Conservation (phyloP, 2,329 filamentous ascomycete species). For the Dothideomycetes sp. region DNA sequence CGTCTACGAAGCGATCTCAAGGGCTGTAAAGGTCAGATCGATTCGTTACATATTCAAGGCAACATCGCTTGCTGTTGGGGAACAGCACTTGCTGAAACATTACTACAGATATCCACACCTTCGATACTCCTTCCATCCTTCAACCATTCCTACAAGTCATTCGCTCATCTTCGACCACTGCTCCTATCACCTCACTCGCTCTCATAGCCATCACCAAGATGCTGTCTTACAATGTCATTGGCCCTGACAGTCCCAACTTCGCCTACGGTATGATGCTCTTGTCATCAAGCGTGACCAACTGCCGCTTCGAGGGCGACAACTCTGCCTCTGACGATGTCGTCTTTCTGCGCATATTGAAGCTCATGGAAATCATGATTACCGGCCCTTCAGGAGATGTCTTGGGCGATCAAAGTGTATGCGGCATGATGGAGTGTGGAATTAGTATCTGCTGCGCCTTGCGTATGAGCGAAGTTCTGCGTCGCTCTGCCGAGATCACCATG, state of each 20-base stretch:
- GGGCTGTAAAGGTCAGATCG: constrained; percentile 59
- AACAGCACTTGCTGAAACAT: no score
- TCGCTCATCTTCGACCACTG: constrained; percentile 88
- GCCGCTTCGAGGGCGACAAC: constrained; percentile 93
- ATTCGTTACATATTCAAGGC: neutral
- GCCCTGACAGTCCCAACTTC: constrained; percentile 72
- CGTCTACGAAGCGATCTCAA: constrained; percentile 80
- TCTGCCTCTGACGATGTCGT: constrained; percentile 93
- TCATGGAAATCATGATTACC: constrained; percentile 98
- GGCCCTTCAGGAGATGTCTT: constrained; percentile 83
- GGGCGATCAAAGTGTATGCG: constrained; percentile 96
- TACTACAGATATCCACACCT: constrained; percentile 69
- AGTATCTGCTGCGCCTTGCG: constrained; percentile 94
- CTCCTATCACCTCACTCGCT: constrained; percentile 89
- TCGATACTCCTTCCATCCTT: constrained; percentile 81
- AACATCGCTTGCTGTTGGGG: no score
- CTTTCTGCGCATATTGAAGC: constrained; percentile 80
- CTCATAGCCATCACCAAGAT: constrained; percentile 93
- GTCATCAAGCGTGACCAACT: constrained; percentile 92
- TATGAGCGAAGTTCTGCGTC: constrained; percentile 78
- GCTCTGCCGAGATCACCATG: constrained; percentile 94
- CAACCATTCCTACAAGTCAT: constrained; percentile 96
- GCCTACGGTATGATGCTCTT: constrained; percentile 87
- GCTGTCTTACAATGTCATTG: constrained; percentile 87
- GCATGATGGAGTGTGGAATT: constrained; percentile 97